Evolutionary conservation across 768 basidiomycete genomes (phyloP).

Genomic region (Leccinum imitatum): DNA sequence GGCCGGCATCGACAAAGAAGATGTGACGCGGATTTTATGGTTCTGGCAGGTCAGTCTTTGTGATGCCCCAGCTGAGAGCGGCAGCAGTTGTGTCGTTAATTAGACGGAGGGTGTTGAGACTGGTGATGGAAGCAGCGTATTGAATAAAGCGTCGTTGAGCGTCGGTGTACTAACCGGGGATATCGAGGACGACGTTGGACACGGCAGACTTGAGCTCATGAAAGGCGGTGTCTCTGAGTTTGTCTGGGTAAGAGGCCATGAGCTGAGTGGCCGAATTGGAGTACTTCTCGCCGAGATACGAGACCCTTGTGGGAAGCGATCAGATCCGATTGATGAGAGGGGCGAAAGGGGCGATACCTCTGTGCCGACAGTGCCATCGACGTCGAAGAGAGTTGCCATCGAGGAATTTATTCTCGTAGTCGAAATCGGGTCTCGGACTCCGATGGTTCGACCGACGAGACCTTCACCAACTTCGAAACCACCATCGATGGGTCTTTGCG

Average conservation of each 20-base stretch:
- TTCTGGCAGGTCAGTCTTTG: conserved; percentile 93
- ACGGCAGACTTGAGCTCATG: conserved; percentile 84
- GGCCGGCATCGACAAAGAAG: conserved; percentile 94
- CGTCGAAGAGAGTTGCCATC: conserved; percentile 83
- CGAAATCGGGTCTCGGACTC: conserved; percentile 74
- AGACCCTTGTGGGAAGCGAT: conserved; percentile 54
- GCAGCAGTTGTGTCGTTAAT: conserved; percentile 97
- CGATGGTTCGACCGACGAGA: conserved; percentile 71
- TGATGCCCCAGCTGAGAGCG: conserved; percentile 98
- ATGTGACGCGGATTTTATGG: conserved; percentile 80
- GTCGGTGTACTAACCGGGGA: conserved; percentile 97
- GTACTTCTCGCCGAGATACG: conserved; percentile 79
- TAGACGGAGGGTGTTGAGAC: conserved; percentile 87
- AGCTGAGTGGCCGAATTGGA: conserved; percentile 88
- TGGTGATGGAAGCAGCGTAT: conserved; percentile 87
- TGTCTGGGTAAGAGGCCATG: conserved; percentile 85
- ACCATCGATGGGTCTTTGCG: conserved; percentile 78
- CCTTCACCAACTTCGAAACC: conserved; percentile 26
- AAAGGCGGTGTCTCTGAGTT: conserved; percentile 84
- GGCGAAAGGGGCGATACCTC: conserved; percentile 51
- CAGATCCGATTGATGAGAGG: conserved; percentile 13
- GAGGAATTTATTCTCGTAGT: conserved; percentile 88
- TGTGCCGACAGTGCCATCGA: conserved; percentile 76
- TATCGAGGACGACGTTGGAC: conserved; percentile 91
- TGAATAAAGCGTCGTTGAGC: conserved; percentile 79